Conservation (phyloP, 495 filamentous ascomycete genomes). For the Haplographium delicatum region DNA sequence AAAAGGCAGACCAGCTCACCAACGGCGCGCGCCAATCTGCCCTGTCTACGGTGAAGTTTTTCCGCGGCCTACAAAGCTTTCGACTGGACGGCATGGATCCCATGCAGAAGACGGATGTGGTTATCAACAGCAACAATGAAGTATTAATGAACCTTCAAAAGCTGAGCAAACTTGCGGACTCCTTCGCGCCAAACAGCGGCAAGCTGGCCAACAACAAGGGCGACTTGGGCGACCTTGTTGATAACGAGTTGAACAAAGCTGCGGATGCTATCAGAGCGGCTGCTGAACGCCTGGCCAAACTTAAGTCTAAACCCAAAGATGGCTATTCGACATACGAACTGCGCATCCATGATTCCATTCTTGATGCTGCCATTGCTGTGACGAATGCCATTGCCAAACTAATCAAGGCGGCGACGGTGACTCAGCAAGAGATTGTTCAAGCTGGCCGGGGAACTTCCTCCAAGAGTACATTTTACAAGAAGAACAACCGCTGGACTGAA, state of each 20-base stretch:
- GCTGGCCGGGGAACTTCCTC: conserved; percentile 86
- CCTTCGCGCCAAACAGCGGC: conserved; percentile 78
- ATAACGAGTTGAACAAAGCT: conserved; percentile 87
- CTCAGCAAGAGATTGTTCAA: conserved; percentile 96
- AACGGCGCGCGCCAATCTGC: conserved; percentile 80
- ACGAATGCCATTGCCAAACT: conserved; percentile 94
- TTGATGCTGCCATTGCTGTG: conserved; percentile 90
- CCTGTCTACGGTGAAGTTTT: conserved; percentile 86
- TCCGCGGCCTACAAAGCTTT: conserved; percentile 91
- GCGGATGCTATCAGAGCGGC: conserved; percentile 93
- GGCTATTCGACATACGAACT: conserved; percentile 96
- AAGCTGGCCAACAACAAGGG: conserved; percentile 71
- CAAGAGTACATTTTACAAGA: conserved; percentile 97
- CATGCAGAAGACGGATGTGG: conserved; percentile 85
- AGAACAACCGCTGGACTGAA: conserved; percentile 95
- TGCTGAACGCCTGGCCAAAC: conserved; percentile 77
- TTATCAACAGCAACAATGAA: conserved; percentile 94
- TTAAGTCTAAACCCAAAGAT: conserved; percentile 90
- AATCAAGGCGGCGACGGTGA: conserved; percentile 91
- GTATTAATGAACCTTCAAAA: conserved; percentile 87
- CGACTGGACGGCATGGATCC: conserved; percentile 83
- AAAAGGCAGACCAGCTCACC: conserved; percentile 79
- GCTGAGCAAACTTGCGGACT: conserved; percentile 86
- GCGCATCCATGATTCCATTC: conserved; percentile 86
- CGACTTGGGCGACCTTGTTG: conserved; percentile 89